These are phyloP conservation scores for Terana coerulea DNA, from an alignment of 768 basidiomycete species.

Conservation along the genomic window DNA sequence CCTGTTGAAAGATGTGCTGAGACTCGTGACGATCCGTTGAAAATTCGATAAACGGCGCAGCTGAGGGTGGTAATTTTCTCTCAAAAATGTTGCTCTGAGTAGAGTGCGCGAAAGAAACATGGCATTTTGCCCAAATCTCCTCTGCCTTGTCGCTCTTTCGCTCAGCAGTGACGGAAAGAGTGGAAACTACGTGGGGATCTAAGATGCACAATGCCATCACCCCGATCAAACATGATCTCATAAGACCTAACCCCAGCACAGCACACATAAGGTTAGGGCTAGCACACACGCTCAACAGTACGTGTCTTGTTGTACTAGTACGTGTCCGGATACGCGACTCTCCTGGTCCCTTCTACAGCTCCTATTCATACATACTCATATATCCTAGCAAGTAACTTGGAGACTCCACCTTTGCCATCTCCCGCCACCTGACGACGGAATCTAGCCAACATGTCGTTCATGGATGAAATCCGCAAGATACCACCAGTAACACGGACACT, in stretches of 20 bases:
- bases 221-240: not conserved
- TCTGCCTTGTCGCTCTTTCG: not conserved
- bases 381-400: not conserved
- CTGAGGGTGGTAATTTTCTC: not conserved
- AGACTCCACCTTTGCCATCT: not conserved
- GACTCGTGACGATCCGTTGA: not conserved
- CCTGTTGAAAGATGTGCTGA: not conserved
- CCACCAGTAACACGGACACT: conserved; percentile 80
- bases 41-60: not conserved
- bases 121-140: not conserved
- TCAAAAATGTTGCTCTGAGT: not conserved
- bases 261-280: not conserved
- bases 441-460: conserved; percentile 23
- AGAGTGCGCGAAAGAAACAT: not conserved
- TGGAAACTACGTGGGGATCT: not conserved
- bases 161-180: not conserved
- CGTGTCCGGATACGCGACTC: too few species aligned
- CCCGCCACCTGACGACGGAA: not conserved
- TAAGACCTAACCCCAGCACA: conserved; percentile 18
- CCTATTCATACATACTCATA: too few species aligned
- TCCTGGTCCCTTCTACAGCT: not conserved
- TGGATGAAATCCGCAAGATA: conserved; percentile 68
- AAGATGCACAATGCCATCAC: not conserved
- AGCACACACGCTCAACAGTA: not conserved
- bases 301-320: not conserved